These are phyloP conservation scores for Fusarium clavum DNA, from an alignment of 2,329 filamentous ascomycete genomes.

Conservation along the genomic window DNA sequence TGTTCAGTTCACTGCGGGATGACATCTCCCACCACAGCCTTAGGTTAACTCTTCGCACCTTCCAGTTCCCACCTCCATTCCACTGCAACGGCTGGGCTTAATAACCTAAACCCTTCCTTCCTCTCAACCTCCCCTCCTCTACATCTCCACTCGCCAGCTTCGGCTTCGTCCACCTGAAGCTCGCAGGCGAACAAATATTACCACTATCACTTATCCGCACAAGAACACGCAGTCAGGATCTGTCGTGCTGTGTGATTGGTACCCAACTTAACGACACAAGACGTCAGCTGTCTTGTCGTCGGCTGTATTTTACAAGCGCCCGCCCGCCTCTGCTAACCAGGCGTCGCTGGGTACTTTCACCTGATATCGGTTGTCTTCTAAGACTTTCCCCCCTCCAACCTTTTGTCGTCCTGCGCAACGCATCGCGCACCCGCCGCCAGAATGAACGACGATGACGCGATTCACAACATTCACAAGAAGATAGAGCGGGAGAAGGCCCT, in stretches of 20 bases:
- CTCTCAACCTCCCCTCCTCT: slow-evolving; percentile 32
- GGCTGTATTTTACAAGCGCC: slow-evolving; percentile 11
- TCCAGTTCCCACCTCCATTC: slow-evolving; percentile 5
- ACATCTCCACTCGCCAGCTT: slow-evolving; percentile 35
- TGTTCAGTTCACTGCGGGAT: neutral
- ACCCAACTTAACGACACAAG: slow-evolving; percentile 28
- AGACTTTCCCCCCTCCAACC: slow-evolving; percentile 19
- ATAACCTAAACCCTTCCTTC: slow-evolving; percentile 35
- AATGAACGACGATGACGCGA: slow-evolving; percentile 73
- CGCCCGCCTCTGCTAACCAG: slow-evolving; percentile 24
- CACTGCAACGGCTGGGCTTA: slow-evolving; percentile 24
- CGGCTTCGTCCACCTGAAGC: slow-evolving; percentile 32
- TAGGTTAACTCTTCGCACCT: slow-evolving; percentile 5
- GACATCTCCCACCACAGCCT: slow-evolving; percentile 8
- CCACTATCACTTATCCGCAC: slow-evolving; percentile 18
- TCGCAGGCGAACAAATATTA: slow-evolving; percentile 23
- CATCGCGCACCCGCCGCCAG: slow-evolving; percentile 57
- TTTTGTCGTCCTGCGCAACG: slow-evolving; percentile 52
- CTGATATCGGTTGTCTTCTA: slow-evolving; percentile 31
- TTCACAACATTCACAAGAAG: slow-evolving; percentile 91
- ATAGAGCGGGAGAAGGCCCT: slow-evolving; percentile 97
- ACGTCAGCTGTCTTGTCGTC: slow-evolving; percentile 31
- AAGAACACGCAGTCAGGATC: slow-evolving; percentile 22
- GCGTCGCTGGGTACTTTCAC: slow-evolving; percentile 26
- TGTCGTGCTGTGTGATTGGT: slow-evolving; percentile 15